A percentile compares a stretch with the other conserved stretches of the same genome.
Conservation (phyloP, 441 rosid genomes). For the Syzygium syzygioides region DNA sequence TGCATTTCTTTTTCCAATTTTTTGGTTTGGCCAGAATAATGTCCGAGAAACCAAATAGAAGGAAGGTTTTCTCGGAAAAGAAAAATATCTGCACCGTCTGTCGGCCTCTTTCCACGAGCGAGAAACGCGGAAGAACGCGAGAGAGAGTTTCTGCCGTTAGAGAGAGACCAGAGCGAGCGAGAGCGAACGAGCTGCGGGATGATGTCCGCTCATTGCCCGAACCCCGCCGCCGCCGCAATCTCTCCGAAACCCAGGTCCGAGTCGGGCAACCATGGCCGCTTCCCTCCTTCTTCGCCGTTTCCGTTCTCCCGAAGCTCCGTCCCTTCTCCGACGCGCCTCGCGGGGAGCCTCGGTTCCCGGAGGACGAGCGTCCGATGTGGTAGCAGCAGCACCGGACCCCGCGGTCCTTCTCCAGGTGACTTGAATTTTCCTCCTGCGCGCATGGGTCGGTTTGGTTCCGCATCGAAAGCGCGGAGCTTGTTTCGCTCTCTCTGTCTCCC, state of each 20-base stretch:
- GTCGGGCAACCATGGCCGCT: neutral
- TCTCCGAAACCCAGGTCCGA: neutral
- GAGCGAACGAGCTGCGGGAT: neutral
- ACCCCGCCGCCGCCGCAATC: neutral
- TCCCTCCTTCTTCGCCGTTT: neutral
- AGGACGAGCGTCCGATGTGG: constrained; percentile 20
- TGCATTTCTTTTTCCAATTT: neutral
- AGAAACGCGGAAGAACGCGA: neutral
- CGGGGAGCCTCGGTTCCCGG: neutral
- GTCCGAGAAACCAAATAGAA: neutral
- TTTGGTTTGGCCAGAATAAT: neutral
- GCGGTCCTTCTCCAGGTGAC: constrained; percentile 38
- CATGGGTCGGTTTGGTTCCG: neutral
- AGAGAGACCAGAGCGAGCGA: neutral
- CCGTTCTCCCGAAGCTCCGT: neutral
- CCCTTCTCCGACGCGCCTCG: neutral
- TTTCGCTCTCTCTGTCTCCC: neutral
- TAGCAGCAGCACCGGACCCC: constrained; percentile 31
- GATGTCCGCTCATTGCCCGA: neutral
- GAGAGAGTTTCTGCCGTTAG: neutral
- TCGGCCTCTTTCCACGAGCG: neutral
- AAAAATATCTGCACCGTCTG: neutral
- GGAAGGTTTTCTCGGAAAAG: neutral
- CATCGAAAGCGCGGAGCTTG: neutral
- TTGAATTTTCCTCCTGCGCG: neutral